These are phyloP conservation scores for Eucalyptus pauciflora DNA, from an alignment of 345 rosid species.

Conservation along the genomic window DNA sequence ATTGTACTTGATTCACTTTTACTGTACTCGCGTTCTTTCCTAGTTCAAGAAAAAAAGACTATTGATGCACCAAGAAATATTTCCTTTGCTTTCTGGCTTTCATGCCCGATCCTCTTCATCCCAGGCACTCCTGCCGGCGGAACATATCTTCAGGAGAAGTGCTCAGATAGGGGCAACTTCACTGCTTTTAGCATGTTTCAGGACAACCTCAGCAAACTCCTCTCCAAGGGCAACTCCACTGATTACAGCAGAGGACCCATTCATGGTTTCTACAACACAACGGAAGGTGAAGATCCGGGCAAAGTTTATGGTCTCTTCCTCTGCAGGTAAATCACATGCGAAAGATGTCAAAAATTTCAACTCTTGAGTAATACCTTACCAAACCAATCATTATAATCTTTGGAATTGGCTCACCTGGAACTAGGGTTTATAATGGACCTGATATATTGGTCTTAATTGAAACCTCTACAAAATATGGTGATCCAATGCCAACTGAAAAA, in stretches of 20 bases:
- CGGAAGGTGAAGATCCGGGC: neutral
- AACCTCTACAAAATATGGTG: too few relatives aligned
- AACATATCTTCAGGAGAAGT: fast-evolving
- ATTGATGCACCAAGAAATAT: neutral
- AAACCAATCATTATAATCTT: too few relatives aligned
- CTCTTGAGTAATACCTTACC: too few relatives aligned
- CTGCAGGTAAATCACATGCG: neutral
- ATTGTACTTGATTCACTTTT: too few relatives aligned
- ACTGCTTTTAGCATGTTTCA: neutral
- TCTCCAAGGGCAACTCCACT: fast-evolving
- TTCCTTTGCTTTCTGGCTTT: neutral
- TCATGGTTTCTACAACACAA: neutral
- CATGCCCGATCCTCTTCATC: neutral
- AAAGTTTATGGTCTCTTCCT: constrained; percentile 1
- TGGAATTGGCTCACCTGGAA: too few relatives aligned
- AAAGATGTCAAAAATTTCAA: neutral
- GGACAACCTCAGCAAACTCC: neutral
- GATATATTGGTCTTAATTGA: too few relatives aligned
- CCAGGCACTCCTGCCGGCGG: neutral
- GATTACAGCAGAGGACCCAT: neutral
- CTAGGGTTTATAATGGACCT: too few relatives aligned
- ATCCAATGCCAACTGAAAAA: too few relatives aligned
- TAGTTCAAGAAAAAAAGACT: neutral
- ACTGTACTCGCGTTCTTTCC: neutral
- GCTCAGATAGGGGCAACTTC: neutral